Conservation (phyloP, 1,139 yeast species). For the Pneumocystis jirovecii region DNA sequence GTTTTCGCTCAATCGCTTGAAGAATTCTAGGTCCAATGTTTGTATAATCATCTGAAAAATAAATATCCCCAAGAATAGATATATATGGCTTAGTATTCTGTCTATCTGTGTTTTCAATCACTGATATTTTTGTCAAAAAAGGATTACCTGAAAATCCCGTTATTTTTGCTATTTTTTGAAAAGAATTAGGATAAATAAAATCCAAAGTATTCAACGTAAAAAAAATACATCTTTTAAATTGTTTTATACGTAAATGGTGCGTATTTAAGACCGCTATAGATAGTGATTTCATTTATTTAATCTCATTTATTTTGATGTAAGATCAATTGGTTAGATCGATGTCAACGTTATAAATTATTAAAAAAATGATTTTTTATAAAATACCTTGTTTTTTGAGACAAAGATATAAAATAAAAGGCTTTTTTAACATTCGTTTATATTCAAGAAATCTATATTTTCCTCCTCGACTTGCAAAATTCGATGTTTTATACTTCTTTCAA, state of each 20-base stretch:
- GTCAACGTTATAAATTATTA: background rate
- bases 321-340: background rate
- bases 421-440: background rate
- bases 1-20: slow-evolving; percentile 51
- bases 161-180: background rate
- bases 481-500: background rate
- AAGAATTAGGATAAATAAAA: background rate
- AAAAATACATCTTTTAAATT: background rate
- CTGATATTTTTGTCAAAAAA: background rate
- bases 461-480: background rate
- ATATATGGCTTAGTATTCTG: background rate
- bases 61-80: slow-evolving; percentile 36
- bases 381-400: background rate
- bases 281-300: background rate
- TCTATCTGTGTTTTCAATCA: background rate
- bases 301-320: background rate
- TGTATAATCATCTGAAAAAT: slow-evolving; percentile 63
- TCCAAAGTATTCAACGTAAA: background rate
- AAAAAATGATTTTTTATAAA: background rate
- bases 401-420: background rate
- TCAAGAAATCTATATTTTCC: background rate
- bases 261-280: background rate
- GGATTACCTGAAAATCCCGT: background rate
- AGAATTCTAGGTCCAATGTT: slow-evolving; percentile 68
- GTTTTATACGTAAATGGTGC: background rate